Conservation (phyloP, 78 protist genomes). For the Abeoforma whisleri region DNA sequence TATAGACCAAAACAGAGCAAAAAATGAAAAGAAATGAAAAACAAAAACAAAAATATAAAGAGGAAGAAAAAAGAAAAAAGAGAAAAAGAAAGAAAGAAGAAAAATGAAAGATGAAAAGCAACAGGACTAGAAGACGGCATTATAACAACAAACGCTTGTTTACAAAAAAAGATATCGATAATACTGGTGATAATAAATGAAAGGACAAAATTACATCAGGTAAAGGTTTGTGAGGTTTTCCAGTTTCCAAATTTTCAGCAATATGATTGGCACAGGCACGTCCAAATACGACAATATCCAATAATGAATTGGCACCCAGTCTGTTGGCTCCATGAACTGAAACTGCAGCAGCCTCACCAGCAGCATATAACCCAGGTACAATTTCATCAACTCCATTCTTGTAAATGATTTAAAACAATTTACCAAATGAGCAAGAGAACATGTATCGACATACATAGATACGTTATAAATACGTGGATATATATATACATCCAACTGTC, state of each 20-base stretch:
- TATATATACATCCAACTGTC: not conserved
- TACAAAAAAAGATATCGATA: no score
- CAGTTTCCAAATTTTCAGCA: constrained; percentile 43
- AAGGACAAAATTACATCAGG: constrained; percentile 12
- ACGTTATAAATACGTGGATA: not conserved
- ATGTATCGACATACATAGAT: not conserved
- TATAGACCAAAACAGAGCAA: no score
- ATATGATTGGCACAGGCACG: constrained; percentile 80
- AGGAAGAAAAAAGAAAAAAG: no score
- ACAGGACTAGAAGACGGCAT: no score
- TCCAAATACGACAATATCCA: constrained; percentile 97
- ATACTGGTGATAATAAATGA: no score
- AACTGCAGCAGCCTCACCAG: constrained; percentile 93
- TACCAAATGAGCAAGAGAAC: not conserved
- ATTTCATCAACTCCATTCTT: constrained; percentile 36
- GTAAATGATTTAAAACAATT: not conserved
- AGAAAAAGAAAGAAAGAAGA: no score
- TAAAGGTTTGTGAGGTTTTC: constrained; percentile 42
- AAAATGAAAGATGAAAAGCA: no score
- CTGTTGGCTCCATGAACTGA: constrained; percentile 97
- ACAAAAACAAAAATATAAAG: no score
- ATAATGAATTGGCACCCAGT: constrained; percentile 95
- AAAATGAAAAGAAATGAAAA: no score
- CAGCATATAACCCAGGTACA: constrained; percentile 82
- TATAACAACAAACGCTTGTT: no score